These are phyloP conservation scores for Suillus bovinus DNA, from an alignment of 768 basidiomycete species.

Conservation along the genomic window DNA sequence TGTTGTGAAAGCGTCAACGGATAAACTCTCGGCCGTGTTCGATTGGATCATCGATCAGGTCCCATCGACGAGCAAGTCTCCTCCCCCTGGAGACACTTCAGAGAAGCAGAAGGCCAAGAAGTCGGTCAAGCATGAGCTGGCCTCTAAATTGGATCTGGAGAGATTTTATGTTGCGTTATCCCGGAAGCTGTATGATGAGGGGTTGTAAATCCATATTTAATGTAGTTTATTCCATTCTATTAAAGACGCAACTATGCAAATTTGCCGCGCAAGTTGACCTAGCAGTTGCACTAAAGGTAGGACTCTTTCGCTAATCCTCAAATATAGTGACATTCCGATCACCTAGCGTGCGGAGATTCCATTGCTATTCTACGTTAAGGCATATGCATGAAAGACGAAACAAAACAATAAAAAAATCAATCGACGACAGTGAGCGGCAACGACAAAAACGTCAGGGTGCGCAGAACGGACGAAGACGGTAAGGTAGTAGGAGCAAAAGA, in stretches of 20 bases:
- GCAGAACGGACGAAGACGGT: neutral
- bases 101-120: slow-evolving; percentile 25
- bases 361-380: slow-evolving; percentile 2
- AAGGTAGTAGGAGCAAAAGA: neutral
- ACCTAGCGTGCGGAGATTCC: slow-evolving; percentile 5
- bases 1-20: slow-evolving; percentile 65
- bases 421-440: slow-evolving; percentile 6
- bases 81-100: slow-evolving; percentile 18
- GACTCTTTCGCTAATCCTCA: too few relatives aligned
- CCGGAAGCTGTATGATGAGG: slow-evolving; percentile 91
- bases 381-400: slow-evolving; percentile 9
- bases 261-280: neutral
- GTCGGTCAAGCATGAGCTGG: slow-evolving; percentile 49
- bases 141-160: slow-evolving; percentile 76
- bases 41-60: slow-evolving; percentile 81
- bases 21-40: slow-evolving; percentile 70
- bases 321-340: neutral
- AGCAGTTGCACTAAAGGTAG: neutral
- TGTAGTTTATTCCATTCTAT: slow-evolving; percentile 19
- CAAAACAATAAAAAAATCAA: neutral
- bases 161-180: slow-evolving; percentile 87
- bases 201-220: slow-evolving; percentile 48
- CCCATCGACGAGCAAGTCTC: slow-evolving; percentile 34
- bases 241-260: neutral
- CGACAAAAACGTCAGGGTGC: neutral